Evolutionary conservation across 2,329 filamentous ascomycete species (phyloP).

Genomic region (Stagonosporopsis cucurbitacearum): DNA sequence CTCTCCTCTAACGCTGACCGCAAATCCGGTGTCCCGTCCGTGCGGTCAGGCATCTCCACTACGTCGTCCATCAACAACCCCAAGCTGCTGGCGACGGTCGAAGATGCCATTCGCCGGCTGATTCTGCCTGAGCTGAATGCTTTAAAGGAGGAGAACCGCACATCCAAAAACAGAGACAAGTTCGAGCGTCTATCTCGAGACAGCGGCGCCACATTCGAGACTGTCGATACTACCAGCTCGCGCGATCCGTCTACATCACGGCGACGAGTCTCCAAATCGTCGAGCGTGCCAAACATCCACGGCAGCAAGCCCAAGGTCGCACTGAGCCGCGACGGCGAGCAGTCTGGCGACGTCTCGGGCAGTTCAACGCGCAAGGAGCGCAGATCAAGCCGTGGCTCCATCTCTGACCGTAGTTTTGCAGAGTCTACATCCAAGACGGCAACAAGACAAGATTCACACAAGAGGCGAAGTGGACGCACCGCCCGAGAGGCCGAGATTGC

Average conservation of each 20-base stretch:
- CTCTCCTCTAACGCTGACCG: conserved; percentile 65
- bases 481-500: conserved; percentile 63
- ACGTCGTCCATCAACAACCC: conserved; percentile 88
- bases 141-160: conserved; percentile 87
- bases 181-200: conserved; percentile 65
- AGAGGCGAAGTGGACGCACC: conserved; percentile 61
- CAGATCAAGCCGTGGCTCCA: conserved; percentile 60
- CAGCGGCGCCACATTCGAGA: conserved; percentile 57
- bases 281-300: conserved; percentile 65
- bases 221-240: conserved; percentile 63
- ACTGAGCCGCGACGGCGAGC: conserved; percentile 63
- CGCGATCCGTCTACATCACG: conserved; percentile 55
- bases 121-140: conserved; percentile 92
- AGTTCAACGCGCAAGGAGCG: conserved; percentile 61
- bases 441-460: conserved; percentile 57
- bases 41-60: conserved; percentile 60
- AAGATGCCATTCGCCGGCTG: conserved; percentile 87
- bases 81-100: conserved; percentile 86
- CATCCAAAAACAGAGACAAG: conserved; percentile 71
- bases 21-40: conserved; percentile 63
- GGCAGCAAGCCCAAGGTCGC: conserved; percentile 65
- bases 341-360: conserved; percentile 64
- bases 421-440: conserved; percentile 32
- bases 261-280: conserved; percentile 65
- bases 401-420: conserved; percentile 53